Percentiles rank a stretch among this genome's conserved stretches.
phyloP scores from a whole-genome alignment of 148 eudicot species.

The Spergularia marina region DNA sequence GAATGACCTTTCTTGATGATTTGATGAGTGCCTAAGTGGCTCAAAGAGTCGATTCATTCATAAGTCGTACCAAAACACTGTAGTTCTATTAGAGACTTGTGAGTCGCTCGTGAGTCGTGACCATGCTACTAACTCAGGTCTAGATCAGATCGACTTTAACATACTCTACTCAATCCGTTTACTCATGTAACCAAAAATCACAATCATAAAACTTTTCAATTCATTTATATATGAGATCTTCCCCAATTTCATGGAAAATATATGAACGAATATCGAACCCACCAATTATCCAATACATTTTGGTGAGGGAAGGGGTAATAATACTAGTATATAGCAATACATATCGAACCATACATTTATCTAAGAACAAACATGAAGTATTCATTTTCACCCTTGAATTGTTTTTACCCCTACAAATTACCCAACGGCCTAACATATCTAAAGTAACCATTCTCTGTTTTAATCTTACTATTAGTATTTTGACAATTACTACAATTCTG shows the following conservation, averaged over 20 bases:
- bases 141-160: too few relatives aligned
- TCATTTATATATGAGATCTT: not conserved
- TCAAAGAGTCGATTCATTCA: too few relatives aligned
- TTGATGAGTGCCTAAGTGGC: too few relatives aligned
- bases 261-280: constrained; percentile 20
- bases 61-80: too few relatives aligned
- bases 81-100: too few relatives aligned
- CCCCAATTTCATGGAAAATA: constrained; percentile 7
- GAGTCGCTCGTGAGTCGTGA: too few relatives aligned
- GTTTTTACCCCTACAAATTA: not conserved
- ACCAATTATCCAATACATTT: constrained; percentile 28
- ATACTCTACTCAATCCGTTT: too few relatives aligned
- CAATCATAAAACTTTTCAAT: too few relatives aligned
- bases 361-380: constrained; percentile 7
- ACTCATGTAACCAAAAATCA: too few relatives aligned
- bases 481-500: constrained; percentile 48
- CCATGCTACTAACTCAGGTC: too few relatives aligned
- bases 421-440: constrained; percentile 28
- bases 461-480: constrained; percentile 33
- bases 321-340: not conserved
- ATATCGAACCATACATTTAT: constrained; percentile 19
- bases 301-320: constrained; percentile 13
- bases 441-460: constrained; percentile 27
- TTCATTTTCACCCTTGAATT: not conserved
- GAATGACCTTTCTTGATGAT: too few relatives aligned